Evolutionary conservation across 257 asterid genomes (phyloP).

Genomic region (Scutellaria barbata): DNA sequence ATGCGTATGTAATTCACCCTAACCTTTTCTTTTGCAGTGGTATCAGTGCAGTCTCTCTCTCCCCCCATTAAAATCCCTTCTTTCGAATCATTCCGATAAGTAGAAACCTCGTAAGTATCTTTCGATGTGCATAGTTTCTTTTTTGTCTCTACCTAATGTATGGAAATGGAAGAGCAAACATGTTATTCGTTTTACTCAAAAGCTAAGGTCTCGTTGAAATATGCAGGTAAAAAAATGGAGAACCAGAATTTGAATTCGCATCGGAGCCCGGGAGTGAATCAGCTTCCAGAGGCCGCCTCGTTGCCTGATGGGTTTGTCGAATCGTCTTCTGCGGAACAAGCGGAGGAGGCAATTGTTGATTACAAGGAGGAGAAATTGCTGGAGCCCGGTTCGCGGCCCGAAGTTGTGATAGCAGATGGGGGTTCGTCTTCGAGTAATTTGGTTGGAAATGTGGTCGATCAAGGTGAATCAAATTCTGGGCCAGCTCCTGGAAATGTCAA

Average conservation of each 20-base stretch:
- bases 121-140: neutral
- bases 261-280: conserved; percentile 56
- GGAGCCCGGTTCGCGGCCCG: conserved; percentile 54
- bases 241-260: conserved; percentile 40
- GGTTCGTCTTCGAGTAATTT: conserved; percentile 28
- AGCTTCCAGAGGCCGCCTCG: conserved; percentile 89
- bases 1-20: no score
- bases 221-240: conserved; percentile 65
- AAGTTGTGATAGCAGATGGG: conserved; percentile 50
- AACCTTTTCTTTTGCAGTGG: no score
- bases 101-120: conserved; percentile 27
- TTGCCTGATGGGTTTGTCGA: conserved; percentile 97
- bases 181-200: neutral
- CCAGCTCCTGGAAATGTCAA: conserved; percentile 35
- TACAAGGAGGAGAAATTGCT: conserved; percentile 75
- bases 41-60: neutral
- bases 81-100: conserved; percentile 33
- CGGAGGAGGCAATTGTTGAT: conserved; percentile 51
- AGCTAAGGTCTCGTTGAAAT: conserved; percentile 31
- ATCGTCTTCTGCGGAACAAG: conserved; percentile 50
- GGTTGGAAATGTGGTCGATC: conserved; percentile 39
- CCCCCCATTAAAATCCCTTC: conserved; percentile 24
- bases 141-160: neutral
- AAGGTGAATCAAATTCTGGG: conserved; percentile 34
- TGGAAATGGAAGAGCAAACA: neutral